Percentiles rank a stretch among this genome's conserved stretches.
Evolutionary conservation across 177 flowering plant genomes (phyloP).

Genomic region (Vitis hybrid): DNA sequence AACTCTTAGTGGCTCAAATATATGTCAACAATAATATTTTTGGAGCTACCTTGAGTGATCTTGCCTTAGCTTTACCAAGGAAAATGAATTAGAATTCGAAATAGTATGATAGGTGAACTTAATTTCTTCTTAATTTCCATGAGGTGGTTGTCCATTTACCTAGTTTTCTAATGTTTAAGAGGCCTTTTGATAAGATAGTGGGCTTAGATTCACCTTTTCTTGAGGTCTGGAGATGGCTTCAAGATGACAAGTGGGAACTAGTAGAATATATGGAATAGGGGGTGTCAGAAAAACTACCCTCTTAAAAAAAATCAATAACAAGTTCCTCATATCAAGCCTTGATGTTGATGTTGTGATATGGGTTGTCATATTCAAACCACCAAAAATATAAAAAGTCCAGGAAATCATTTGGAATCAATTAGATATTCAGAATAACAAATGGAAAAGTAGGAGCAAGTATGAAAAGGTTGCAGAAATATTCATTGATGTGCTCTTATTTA

Average conservation of each 20-base stretch:
- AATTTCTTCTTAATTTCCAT: too few species aligned
- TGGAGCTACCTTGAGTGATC: too few species aligned
- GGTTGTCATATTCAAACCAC: slow-evolving; percentile 16
- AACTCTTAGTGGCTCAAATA: too few species aligned
- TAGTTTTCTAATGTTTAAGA: background rate
- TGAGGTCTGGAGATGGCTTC: slow-evolving; percentile 3
- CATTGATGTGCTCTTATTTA: slow-evolving; percentile 22
- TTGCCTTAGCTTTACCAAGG: too few species aligned
- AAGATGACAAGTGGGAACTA: too few species aligned
- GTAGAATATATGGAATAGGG: too few species aligned
- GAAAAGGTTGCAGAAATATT: slow-evolving; percentile 9
- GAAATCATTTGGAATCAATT: slow-evolving; percentile 9
- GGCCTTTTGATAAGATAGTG: background rate
- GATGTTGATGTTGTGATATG: slow-evolving; percentile 16
- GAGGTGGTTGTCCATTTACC: background rate
- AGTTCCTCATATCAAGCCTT: background rate
- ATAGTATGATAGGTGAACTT: too few species aligned
- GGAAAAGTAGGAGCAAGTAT: slow-evolving; percentile 1
- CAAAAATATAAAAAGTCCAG: background rate
- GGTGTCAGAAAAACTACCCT: too few species aligned
- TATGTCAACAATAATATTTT: too few species aligned
- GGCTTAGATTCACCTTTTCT: background rate
- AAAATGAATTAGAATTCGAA: too few species aligned
- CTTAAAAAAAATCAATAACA: slow-evolving; percentile 13
- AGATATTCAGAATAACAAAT: background rate